These are phyloP conservation scores for Suillus bovinus DNA, from an alignment of 768 basidiomycete species.

Conservation along the genomic window DNA sequence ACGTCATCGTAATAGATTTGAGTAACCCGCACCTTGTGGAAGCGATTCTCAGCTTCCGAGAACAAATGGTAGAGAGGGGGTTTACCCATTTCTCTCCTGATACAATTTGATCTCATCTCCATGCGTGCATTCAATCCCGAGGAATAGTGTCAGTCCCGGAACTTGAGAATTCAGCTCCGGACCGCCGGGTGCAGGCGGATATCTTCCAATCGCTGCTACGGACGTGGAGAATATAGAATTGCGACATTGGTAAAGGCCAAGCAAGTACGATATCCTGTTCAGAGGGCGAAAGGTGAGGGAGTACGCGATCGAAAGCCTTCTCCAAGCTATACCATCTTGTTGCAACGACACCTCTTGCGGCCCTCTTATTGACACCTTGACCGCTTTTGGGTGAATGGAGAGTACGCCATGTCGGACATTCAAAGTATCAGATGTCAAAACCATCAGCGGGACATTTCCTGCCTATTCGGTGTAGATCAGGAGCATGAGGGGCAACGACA, in stretches of 20 bases:
- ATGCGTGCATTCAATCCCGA: constrained; percentile 13
- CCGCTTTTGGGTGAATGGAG: neutral
- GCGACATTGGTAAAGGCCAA: constrained; percentile 8
- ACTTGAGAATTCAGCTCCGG: constrained; percentile 12
- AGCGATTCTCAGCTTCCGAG: neutral
- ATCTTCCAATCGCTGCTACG: constrained; percentile 15
- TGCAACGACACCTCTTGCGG: constrained; percentile 11
- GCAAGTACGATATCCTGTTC: neutral
- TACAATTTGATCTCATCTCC: constrained; percentile 22
- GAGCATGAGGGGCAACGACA: neutral
- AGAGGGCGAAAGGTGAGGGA: constrained; percentile 10
- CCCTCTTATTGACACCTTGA: neutral
- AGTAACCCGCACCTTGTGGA: neutral
- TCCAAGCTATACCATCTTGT: constrained; percentile 5
- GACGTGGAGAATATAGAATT: constrained; percentile 11
- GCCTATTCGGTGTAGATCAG: constrained; percentile 27
- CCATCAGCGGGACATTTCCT: constrained; percentile 15
- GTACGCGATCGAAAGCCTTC: constrained; percentile 9
- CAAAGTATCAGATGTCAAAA: constrained; percentile 16
- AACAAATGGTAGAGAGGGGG: too few species aligned
- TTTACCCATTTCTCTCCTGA: constrained; percentile 8
- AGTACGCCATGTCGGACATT: constrained; percentile 13
- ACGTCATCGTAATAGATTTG: neutral
- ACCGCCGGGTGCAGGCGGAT: constrained; percentile 13
- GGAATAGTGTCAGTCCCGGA: constrained; percentile 12